phyloP scores from a whole-genome alignment of 2,329 filamentous ascomycete genomes.

The Coniochaeta sp. region DNA sequence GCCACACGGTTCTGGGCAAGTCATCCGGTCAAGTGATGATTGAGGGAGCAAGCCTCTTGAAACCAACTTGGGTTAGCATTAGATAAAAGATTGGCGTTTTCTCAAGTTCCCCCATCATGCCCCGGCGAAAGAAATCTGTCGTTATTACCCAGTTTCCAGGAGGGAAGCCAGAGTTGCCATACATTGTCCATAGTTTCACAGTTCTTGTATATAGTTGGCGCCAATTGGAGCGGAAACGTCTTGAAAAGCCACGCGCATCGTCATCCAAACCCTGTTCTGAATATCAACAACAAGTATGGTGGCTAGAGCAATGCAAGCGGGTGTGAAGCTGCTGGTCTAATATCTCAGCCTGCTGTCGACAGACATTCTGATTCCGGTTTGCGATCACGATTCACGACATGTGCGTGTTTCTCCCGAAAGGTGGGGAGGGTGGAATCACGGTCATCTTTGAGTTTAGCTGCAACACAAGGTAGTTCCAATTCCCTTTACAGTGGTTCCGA shows the following conservation, averaged over 20 bases:
- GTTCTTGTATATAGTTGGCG: not conserved
- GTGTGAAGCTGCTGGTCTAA: too few species aligned
- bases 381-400: too few species aligned
- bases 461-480: too few species aligned
- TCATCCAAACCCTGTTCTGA: too few species aligned
- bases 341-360: too few species aligned
- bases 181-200: not conserved
- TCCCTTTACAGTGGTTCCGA: too few species aligned
- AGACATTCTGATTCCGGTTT: too few species aligned
- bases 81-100: not conserved
- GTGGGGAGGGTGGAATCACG: too few species aligned
- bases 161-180: not conserved
- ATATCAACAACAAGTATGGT: too few species aligned
- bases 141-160: not conserved
- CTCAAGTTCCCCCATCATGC: not conserved
- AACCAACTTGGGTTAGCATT: not conserved
- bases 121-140: not conserved
- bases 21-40: not conserved
- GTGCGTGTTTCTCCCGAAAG: too few species aligned
- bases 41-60: not conserved
- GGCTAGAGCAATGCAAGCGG: too few species aligned
- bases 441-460: too few species aligned
- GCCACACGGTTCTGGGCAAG: not conserved
- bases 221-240: not conserved
- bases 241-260: not conserved